Conservation (phyloP, 2,329 filamentous ascomycete species). For the Verticillium albo-atrum region DNA sequence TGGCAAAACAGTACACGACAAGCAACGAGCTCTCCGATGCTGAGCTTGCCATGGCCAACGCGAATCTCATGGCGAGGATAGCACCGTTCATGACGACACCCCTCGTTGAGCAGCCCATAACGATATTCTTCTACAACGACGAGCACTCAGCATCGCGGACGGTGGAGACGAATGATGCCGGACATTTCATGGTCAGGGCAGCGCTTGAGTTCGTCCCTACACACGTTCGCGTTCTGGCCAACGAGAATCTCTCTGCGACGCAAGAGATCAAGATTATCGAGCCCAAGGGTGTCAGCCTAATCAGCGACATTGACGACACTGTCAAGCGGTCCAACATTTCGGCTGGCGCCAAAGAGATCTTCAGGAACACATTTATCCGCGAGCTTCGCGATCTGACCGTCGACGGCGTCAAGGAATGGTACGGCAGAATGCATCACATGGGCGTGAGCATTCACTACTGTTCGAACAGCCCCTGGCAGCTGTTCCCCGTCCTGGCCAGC, state of each 20-base stretch:
- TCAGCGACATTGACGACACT: constrained; percentile 97
- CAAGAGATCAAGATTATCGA: constrained; percentile 76
- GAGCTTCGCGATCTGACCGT: constrained; percentile 78
- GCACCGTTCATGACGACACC: constrained; percentile 88
- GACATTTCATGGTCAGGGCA: constrained; percentile 79
- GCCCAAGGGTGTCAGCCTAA: constrained; percentile 77
- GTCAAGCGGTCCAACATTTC: constrained; percentile 93
- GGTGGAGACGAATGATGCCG: constrained; percentile 79
- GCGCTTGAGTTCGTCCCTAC: constrained; percentile 87
- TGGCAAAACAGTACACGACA: constrained; percentile 32
- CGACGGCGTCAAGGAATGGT: constrained; percentile 88
- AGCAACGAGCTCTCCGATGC: constrained; percentile 63
- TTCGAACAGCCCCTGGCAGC: constrained; percentile 98
- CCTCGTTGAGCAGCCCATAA: constrained; percentile 71
- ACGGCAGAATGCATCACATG: constrained; percentile 68
- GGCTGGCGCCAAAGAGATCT: constrained; percentile 85
- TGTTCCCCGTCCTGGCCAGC: constrained; percentile 82
- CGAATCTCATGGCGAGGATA: constrained; percentile 81
- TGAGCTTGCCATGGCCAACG: constrained; percentile 76
- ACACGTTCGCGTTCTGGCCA: constrained; percentile 80
- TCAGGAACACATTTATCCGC: constrained; percentile 90
- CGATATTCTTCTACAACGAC: constrained; percentile 93
- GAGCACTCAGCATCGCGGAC: constrained; percentile 76
- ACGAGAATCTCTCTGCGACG: constrained; percentile 76
- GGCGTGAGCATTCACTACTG: constrained; percentile 93